These are phyloP conservation scores for Pleurotus citrinopileatus DNA, from an alignment of 768 basidiomycete genomes.

Conservation along the genomic window DNA sequence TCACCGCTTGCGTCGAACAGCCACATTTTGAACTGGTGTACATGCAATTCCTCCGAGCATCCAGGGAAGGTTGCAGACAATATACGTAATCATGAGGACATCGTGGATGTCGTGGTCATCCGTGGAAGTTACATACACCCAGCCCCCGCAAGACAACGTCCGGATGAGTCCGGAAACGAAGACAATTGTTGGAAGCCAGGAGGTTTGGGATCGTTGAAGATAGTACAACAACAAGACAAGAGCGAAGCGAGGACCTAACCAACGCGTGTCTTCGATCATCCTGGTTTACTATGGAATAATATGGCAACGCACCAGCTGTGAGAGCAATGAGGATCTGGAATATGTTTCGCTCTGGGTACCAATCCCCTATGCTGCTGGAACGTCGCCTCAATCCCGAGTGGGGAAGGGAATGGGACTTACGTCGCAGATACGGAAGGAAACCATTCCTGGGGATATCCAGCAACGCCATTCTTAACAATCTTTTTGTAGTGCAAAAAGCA, in stretches of 20 bases:
- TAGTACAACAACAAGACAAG: constrained; percentile 64
- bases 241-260: constrained; percentile 70
- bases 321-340: constrained; percentile 89
- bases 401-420: constrained; percentile 35
- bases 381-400: not conserved
- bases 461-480: constrained; percentile 82
- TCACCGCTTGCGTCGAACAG: constrained; percentile 53
- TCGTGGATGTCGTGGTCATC: constrained; percentile 87
- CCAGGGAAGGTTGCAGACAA: constrained; percentile 85
- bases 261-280: not conserved
- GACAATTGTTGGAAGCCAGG: constrained; percentile 47
- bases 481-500: constrained; percentile 74
- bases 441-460: constrained; percentile 85
- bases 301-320: constrained; percentile 60
- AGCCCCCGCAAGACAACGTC: constrained; percentile 83
- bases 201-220: constrained; percentile 41
- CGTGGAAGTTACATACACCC: constrained; percentile 86
- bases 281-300: too few species aligned
- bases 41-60: constrained; percentile 70
- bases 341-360: constrained; percentile 81
- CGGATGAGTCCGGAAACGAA: constrained; percentile 64
- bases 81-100: constrained; percentile 84
- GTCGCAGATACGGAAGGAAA: constrained; percentile 88
- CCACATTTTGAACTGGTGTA: constrained; percentile 39
- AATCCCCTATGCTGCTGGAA: constrained; percentile 74